Evolutionary conservation across 2,329 filamentous ascomycete species (phyloP).

Genomic region (Colletotrichum tofieldiae): DNA sequence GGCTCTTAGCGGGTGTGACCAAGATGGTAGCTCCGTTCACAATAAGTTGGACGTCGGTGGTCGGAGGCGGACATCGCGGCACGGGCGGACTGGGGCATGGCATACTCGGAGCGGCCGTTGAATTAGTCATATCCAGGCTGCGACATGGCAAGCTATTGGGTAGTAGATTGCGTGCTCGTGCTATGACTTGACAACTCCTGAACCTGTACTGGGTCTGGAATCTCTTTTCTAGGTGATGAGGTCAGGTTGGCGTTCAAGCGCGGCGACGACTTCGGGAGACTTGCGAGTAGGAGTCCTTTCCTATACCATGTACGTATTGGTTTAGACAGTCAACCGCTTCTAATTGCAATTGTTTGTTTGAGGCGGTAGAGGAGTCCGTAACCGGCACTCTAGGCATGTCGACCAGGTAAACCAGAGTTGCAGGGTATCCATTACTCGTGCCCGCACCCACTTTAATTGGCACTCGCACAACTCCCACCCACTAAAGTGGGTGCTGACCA

Average conservation of each 20-base stretch:
- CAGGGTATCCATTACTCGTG: constrained; percentile 1
- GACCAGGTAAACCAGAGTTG: neutral
- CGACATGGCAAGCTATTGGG: no score
- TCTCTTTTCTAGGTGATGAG: neutral
- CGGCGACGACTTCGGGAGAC: neutral
- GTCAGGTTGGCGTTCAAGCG: neutral
- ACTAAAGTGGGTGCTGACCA: no score
- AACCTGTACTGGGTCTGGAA: neutral
- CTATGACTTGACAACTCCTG: neutral
- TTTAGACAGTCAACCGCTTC: neutral
- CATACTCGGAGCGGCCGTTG: neutral
- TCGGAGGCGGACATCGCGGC: constrained; percentile 11
- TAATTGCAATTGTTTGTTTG: neutral
- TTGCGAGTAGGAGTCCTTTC: neutral
- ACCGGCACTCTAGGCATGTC: constrained; percentile 14
- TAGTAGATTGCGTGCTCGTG: neutral
- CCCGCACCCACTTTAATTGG: no score
- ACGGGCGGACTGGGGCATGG: neutral
- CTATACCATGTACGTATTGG: neutral
- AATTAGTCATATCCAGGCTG: neutral
- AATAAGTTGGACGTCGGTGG: constrained; percentile 11
- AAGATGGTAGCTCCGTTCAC: constrained; percentile 36
- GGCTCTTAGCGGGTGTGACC: constrained; percentile 16
- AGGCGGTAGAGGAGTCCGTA: constrained; percentile 1
- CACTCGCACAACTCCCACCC: no score